Percentiles rank a stretch among this genome's conserved stretches.
Conservation (phyloP, 148 eudicot species). For the Tetragonia tetragonoides region DNA sequence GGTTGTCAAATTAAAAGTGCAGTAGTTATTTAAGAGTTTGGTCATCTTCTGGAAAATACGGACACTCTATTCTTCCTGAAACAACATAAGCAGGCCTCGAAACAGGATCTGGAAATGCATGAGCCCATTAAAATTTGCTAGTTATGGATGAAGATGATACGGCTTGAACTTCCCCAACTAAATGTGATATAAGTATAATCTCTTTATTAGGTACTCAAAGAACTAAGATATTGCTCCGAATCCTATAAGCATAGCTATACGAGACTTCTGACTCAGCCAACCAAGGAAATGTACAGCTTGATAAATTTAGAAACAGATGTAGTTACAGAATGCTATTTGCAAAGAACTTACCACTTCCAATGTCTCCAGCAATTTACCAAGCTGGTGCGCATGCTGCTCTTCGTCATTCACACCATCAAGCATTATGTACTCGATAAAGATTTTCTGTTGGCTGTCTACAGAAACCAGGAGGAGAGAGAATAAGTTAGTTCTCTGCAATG, state of each 20-base stretch:
- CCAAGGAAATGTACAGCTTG: background rate
- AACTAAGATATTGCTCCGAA: background rate
- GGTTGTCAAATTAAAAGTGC: background rate
- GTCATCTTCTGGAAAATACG: background rate
- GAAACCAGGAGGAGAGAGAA: conserved; percentile 1
- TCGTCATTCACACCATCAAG: conserved; percentile 95
- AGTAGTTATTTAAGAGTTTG: background rate
- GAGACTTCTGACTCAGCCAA: background rate
- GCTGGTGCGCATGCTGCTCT: conserved; percentile 89
- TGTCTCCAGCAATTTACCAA: conserved; percentile 78
- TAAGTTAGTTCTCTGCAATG: conserved; percentile 5
- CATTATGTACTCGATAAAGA: conserved; percentile 98
- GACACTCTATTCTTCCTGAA: background rate
- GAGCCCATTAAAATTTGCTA: background rate
- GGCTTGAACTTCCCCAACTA: background rate
- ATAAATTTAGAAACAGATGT: background rate
- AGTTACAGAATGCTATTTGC: too few species aligned
- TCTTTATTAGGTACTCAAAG: background rate
- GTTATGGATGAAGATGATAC: background rate
- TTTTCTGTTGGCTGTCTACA: conserved; percentile 75
- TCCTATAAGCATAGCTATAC: background rate
- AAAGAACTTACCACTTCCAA: conserved; percentile 76
- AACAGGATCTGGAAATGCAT: background rate
- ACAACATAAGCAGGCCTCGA: background rate
- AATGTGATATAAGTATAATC: background rate